Percentiles rank a stretch among this genome's conserved stretches.
Evolutionary conservation across 2,329 filamentous ascomycete species (phyloP).

Genomic region (Hirsutella rhossiliensis): DNA sequence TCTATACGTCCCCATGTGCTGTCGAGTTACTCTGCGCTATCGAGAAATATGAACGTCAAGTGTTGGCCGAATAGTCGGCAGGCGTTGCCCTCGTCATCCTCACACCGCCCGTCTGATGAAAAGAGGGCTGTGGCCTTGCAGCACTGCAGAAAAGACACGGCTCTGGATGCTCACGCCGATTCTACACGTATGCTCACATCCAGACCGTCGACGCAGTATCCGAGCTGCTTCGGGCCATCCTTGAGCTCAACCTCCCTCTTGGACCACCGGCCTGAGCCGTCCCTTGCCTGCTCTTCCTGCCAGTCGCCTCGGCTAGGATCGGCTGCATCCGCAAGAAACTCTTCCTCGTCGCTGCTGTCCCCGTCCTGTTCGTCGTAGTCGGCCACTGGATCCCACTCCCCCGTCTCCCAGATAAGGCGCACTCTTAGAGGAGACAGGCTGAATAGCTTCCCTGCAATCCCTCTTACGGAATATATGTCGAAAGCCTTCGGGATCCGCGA

Average conservation of each 20-base stretch:
- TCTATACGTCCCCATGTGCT: too few relatives aligned
- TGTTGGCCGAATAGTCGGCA: too few relatives aligned
- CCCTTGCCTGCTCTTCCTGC: constrained; percentile 8
- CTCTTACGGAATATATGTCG: constrained; percentile 72
- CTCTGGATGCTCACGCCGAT: constrained; percentile 8
- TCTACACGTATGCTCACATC: constrained; percentile 65
- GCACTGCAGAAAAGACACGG: neutral
- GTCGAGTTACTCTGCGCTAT: too few relatives aligned
- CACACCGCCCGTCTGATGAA: too few relatives aligned
- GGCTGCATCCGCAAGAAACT: constrained; percentile 22
- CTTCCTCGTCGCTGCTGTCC: constrained; percentile 40
- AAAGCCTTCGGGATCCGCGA: constrained; percentile 59
- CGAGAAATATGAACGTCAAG: too few relatives aligned
- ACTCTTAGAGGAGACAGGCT: constrained; percentile 49
- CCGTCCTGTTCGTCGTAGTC: constrained; percentile 47
- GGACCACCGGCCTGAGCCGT: constrained; percentile 46
- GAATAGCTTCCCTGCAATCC: constrained; percentile 63
- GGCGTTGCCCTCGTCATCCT: too few relatives aligned
- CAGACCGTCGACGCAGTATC: constrained; percentile 67
- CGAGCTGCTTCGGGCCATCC: constrained; percentile 69
- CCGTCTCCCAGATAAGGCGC: constrained; percentile 74
- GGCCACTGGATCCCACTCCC: constrained; percentile 74
- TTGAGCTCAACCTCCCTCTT: constrained; percentile 69
- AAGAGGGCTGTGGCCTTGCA: too few relatives aligned
- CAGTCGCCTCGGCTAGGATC: constrained; percentile 7